Percentiles rank a stretch among this genome's conserved stretches.
Evolutionary conservation across 2,329 filamentous ascomycete species (phyloP).

Genomic region (Hysterium pulicare): DNA sequence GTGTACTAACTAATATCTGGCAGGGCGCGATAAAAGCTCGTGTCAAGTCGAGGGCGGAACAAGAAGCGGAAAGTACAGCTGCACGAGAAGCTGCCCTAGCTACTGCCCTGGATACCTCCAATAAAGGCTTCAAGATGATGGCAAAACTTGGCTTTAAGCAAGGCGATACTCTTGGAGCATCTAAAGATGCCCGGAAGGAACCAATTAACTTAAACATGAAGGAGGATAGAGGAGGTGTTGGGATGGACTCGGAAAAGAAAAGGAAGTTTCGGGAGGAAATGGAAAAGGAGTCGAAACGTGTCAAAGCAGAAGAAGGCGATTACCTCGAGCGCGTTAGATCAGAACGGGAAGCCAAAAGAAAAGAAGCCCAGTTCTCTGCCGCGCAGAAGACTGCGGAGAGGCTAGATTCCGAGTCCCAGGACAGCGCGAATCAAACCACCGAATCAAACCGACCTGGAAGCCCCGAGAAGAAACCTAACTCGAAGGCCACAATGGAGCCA

Average conservation of each 20-base stretch:
- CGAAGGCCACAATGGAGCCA: constrained; percentile 43
- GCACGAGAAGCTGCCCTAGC: constrained; percentile 73
- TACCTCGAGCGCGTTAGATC: constrained; percentile 32
- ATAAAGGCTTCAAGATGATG: constrained; percentile 96
- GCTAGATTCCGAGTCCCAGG: constrained; percentile 55
- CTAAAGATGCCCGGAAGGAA: constrained; percentile 56
- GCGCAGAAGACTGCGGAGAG: constrained; percentile 82
- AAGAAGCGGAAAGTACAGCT: constrained; percentile 68
- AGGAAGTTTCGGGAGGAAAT: constrained; percentile 55
- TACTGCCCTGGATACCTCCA: constrained; percentile 66
- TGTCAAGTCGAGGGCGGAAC: constrained; percentile 75
- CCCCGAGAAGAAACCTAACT: constrained; percentile 9
- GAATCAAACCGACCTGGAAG: constrained; percentile 22
- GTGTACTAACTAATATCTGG: background rate
- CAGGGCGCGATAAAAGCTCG: constrained; percentile 28
- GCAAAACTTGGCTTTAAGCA: constrained; percentile 85
- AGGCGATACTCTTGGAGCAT: constrained; percentile 69
- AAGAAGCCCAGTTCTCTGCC: constrained; percentile 67
- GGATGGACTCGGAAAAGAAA: constrained; percentile 79
- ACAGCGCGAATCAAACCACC: constrained; percentile 18
- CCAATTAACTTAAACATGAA: constrained; percentile 76
- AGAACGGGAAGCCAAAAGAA: constrained; percentile 33
- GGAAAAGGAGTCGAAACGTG: constrained; percentile 31
- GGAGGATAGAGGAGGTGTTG: constrained; percentile 78
- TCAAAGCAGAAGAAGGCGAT: constrained; percentile 46